Conservation (phyloP, 1,284 basidiomycete genomes). For the Boletus smithii region DNA sequence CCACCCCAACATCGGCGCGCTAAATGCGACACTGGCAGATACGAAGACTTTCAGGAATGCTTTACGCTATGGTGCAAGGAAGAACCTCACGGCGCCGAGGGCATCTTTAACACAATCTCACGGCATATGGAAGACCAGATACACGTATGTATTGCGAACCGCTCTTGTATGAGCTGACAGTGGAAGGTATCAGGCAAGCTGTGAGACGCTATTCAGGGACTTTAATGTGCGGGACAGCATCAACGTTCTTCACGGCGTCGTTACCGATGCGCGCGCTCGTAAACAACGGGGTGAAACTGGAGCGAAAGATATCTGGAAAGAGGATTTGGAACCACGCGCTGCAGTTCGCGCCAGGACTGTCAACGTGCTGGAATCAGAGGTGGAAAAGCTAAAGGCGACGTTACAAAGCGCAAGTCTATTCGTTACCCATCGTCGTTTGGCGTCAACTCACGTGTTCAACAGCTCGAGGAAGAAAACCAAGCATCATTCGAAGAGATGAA, state of each 20-base stretch:
- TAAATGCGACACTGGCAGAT: constrained; percentile 45
- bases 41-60: constrained; percentile 74
- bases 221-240: constrained; percentile 65
- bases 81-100: constrained; percentile 63
- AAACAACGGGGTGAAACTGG: constrained; percentile 44
- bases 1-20: neutral
- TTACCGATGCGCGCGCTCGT: constrained; percentile 66
- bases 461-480: constrained; percentile 58
- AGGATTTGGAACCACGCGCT: constrained; percentile 54
- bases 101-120: constrained; percentile 63
- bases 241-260: constrained; percentile 63
- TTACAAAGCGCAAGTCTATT: constrained; percentile 45
- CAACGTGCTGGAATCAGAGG: constrained; percentile 55
- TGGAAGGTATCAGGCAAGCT: constrained; percentile 23
- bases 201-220: constrained; percentile 58
- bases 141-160: constrained; percentile 40
- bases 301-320: constrained; percentile 58
- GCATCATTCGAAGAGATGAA: constrained; percentile 48
- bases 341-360: constrained; percentile 62
- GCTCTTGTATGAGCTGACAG: constrained; percentile 1
- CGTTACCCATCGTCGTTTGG: neutral
- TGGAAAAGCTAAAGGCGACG: constrained; percentile 47
- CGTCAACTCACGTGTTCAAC: neutral
- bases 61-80: constrained; percentile 73
- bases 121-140: constrained; percentile 66